phyloP scores from a whole-genome alignment of 768 basidiomycete species.

The Boletus barrowsii region DNA sequence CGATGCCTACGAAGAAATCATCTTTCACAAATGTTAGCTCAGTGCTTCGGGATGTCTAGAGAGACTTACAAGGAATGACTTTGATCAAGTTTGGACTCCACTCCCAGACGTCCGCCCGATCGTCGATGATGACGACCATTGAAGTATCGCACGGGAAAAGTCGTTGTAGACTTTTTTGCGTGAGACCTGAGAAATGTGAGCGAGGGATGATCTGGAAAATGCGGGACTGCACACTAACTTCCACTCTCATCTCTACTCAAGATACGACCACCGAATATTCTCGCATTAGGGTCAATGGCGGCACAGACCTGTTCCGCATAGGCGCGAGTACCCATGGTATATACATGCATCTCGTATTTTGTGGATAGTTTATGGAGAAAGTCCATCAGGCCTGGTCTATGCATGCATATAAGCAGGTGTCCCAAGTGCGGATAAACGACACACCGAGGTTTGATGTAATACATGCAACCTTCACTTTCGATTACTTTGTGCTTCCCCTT shows the following conservation, averaged over 20 bases:
- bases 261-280: slow-evolving; percentile 82
- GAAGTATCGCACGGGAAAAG: slow-evolving; percentile 96
- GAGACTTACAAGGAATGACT: slow-evolving; percentile 83
- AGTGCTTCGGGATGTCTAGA: neutral
- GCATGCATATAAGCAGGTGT: neutral
- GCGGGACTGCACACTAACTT: slow-evolving; percentile 53
- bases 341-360: slow-evolving; percentile 98
- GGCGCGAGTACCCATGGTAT: slow-evolving; percentile 97
- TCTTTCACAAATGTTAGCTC: slow-evolving; percentile 45
- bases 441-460: slow-evolving; percentile 97
- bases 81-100: slow-evolving; percentile 96
- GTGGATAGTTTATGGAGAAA: slow-evolving; percentile 71
- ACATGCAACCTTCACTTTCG: slow-evolving; percentile 84
- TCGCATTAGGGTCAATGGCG: slow-evolving; percentile 86
- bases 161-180: slow-evolving; percentile 87
- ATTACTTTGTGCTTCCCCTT: slow-evolving; percentile 64
- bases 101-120: slow-evolving; percentile 98
- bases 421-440: slow-evolving; percentile 20
- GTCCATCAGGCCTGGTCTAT: slow-evolving; percentile 75
- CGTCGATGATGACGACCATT: slow-evolving; percentile 99
- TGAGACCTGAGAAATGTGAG: slow-evolving; percentile 57
- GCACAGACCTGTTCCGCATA: slow-evolving; percentile 96
- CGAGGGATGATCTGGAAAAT: neutral
- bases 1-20: slow-evolving; percentile 97
- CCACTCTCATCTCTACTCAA: slow-evolving; percentile 95